Percentiles rank a stretch among this genome's conserved stretches.
phyloP scores from a whole-genome alignment of 805 yeast genomes.

The Suhomyces prunicola region DNA sequence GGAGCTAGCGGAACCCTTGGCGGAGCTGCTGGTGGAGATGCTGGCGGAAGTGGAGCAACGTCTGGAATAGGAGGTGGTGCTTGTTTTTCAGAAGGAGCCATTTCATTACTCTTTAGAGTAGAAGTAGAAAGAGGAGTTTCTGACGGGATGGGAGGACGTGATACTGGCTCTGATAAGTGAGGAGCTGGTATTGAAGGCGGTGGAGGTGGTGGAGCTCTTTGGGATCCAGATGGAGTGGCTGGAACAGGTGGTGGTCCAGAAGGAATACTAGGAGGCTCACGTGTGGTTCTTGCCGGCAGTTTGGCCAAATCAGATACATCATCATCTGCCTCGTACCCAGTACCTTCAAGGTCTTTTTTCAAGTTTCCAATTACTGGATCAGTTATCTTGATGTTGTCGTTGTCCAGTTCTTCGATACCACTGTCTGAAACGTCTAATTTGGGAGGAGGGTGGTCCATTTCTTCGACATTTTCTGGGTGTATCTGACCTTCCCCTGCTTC shows the following conservation, averaged over 20 bases:
- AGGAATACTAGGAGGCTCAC: constrained; percentile 8
- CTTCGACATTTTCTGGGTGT: constrained; percentile 6
- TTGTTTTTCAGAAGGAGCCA: constrained; percentile 5
- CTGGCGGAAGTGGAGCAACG: neutral
- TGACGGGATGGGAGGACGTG: constrained; percentile 7
- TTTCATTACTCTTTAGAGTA: constrained; percentile 2
- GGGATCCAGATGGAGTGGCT: constrained; percentile 4
- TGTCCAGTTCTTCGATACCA: constrained; percentile 7
- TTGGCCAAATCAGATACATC: constrained; percentile 32
- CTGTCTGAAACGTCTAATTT: constrained; percentile 11
- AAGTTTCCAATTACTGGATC: constrained; percentile 5
- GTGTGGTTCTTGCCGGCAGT: neutral
- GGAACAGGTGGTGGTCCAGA: constrained; percentile 11
- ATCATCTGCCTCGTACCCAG: constrained; percentile 75
- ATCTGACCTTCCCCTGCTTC: constrained; percentile 10
- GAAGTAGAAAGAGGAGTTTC: constrained; percentile 4
- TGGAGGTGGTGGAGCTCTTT: constrained; percentile 7
- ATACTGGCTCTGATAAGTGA: neutral
- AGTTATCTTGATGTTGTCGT: constrained; percentile 12
- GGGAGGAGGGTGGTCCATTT: constrained; percentile 5
- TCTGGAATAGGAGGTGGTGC: constrained; percentile 9
- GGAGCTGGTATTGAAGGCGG: constrained; percentile 10
- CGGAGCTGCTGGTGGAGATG: neutral
- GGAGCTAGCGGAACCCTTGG: constrained; percentile 7
- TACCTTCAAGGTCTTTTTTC: constrained; percentile 25